These are phyloP conservation scores for Ramularia endophylla DNA, from an alignment of 2,329 filamentous ascomycete genomes.

Conservation along the genomic window DNA sequence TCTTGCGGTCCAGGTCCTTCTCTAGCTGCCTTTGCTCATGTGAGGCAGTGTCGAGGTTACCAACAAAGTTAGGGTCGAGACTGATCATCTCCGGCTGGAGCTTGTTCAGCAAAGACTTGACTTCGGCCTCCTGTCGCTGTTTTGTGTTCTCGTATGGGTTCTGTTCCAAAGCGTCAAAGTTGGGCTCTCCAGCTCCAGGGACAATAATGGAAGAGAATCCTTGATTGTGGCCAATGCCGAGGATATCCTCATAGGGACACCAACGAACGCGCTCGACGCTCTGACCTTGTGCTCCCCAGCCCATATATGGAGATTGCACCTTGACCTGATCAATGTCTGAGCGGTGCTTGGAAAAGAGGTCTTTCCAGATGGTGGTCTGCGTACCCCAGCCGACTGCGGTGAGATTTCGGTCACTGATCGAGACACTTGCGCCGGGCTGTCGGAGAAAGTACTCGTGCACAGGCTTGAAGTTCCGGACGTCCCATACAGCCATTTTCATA, in stretches of 20 bases:
- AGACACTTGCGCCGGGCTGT: slow-evolving; percentile 73
- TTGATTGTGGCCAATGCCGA: slow-evolving; percentile 75
- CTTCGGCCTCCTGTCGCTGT: slow-evolving; percentile 88
- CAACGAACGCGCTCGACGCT: slow-evolving; percentile 75
- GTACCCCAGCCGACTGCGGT: slow-evolving; percentile 91
- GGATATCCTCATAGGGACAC: slow-evolving; percentile 92
- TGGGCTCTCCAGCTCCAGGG: slow-evolving; percentile 92
- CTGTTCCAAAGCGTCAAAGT: slow-evolving; percentile 86
- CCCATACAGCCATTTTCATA: slow-evolving; percentile 89
- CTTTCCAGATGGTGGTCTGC: slow-evolving; percentile 83
- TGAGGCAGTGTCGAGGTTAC: slow-evolving; percentile 75
- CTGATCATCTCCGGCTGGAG: slow-evolving; percentile 96
- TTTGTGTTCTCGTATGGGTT: slow-evolving; percentile 94
- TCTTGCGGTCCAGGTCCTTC: slow-evolving; percentile 68
- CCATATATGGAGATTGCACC: slow-evolving; percentile 83
- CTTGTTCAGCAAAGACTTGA: slow-evolving; percentile 87
- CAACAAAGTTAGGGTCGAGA: slow-evolving; percentile 85
- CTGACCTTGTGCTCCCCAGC: slow-evolving; percentile 82
- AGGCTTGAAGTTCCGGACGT: slow-evolving; percentile 88
- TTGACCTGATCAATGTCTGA: slow-evolving; percentile 60
- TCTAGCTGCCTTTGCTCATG: slow-evolving; percentile 72
- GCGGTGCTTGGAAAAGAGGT: slow-evolving; percentile 68
- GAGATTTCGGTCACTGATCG: slow-evolving; percentile 83
- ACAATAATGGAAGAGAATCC: slow-evolving; percentile 89
- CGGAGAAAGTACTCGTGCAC: slow-evolving; percentile 83